phyloP scores from a whole-genome alignment of 306 rosid species.

The Fragaria nilgerrensis region DNA sequence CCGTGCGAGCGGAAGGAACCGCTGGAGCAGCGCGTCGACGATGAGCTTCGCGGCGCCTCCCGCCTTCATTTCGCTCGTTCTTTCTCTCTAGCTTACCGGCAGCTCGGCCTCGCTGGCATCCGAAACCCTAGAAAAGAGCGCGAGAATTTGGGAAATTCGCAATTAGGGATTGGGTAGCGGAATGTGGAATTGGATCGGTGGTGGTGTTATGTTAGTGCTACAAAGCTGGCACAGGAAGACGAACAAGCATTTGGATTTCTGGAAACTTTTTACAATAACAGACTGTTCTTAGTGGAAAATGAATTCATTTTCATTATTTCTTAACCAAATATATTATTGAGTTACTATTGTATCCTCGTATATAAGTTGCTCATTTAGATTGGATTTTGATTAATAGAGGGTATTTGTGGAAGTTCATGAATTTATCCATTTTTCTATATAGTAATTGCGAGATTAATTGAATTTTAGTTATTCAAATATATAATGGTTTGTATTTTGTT shows the following conservation, averaged over 20 bases:
- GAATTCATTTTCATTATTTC: too few species aligned
- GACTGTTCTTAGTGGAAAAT: not conserved
- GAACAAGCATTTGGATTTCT: not conserved
- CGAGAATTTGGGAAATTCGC: not conserved
- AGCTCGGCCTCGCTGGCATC: constrained; percentile 21
- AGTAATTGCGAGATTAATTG: too few species aligned
- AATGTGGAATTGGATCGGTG: constrained; percentile 3
- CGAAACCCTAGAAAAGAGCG: constrained; percentile 18
- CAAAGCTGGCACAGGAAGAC: not conserved
- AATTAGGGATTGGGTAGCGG: not conserved
- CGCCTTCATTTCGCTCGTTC: constrained; percentile 56
- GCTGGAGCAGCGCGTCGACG: constrained; percentile 96
- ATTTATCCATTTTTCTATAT: too few species aligned
- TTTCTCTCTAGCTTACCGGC: not conserved
- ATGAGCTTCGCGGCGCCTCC: constrained; percentile 97
- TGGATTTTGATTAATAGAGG: too few species aligned
- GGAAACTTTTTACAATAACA: not conserved
- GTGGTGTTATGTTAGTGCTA: not conserved
- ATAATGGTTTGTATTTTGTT: too few species aligned
- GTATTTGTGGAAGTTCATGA: too few species aligned
- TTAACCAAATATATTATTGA: too few species aligned
- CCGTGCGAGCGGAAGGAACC: constrained; percentile 97
- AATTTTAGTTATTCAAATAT: too few species aligned
- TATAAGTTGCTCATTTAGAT: too few species aligned
- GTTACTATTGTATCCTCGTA: too few species aligned